phyloP scores from a whole-genome alignment of 148 eudicot genomes.

The Tetragonia tetragonoides region DNA sequence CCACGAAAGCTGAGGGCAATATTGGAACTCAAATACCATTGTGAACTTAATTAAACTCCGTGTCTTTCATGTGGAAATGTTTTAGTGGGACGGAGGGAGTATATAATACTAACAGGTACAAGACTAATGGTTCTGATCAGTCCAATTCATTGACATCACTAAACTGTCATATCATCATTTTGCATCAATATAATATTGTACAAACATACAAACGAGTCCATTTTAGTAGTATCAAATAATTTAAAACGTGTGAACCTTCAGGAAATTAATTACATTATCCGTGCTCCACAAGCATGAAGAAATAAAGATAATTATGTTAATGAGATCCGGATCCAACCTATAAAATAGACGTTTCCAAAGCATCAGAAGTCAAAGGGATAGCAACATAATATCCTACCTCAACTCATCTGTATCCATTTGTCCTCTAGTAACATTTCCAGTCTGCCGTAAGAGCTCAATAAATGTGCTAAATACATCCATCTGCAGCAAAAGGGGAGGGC shows the following conservation, averaged over 20 bases:
- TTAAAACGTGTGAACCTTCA: neutral
- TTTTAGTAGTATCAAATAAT: neutral
- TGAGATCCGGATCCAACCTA: neutral
- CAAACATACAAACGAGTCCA: neutral
- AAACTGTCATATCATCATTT: neutral
- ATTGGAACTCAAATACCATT: too few relatives aligned
- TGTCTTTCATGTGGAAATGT: too few relatives aligned
- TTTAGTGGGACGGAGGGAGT: too few relatives aligned
- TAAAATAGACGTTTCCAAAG: neutral
- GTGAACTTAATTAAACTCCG: too few relatives aligned
- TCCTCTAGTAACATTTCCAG: slow-evolving; percentile 90
- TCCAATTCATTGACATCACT: neutral
- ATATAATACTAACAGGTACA: too few relatives aligned
- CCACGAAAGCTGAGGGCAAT: too few relatives aligned
- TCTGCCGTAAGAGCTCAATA: slow-evolving; percentile 91
- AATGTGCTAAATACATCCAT: slow-evolving; percentile 96
- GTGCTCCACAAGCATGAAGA: neutral
- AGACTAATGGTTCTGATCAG: neutral
- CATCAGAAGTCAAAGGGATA: neutral
- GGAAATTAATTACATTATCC: neutral
- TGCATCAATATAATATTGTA: too few relatives aligned
- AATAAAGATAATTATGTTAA: neutral
- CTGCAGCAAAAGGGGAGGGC: slow-evolving; percentile 42
- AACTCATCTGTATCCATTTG: slow-evolving; percentile 70
- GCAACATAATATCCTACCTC: slow-evolving; percentile 46